Evolutionary conservation across 352 stramenopile genomes (phyloP).

Genomic region (Pythium phragmitis): DNA sequence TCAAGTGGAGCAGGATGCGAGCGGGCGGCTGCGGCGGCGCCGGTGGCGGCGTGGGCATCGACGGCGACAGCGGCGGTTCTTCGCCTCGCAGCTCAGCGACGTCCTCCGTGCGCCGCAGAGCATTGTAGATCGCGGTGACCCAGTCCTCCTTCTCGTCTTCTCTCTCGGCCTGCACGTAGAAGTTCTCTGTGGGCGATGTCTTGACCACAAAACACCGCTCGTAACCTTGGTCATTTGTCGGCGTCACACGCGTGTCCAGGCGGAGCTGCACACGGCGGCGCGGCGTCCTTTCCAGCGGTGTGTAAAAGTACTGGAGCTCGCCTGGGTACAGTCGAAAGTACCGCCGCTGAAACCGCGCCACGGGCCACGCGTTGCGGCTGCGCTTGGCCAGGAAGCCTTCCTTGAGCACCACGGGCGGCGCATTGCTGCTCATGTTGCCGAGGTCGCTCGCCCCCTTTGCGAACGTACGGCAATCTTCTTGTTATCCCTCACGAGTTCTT

Average conservation of each 20-base stretch:
- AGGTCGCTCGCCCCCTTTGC: neutral
- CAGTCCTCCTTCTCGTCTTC: constrained; percentile 66
- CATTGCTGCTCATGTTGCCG: constrained; percentile 21
- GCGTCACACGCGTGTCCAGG: constrained; percentile 51
- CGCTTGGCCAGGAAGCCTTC: constrained; percentile 75
- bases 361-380: constrained; percentile 30
- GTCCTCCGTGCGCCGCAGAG: constrained; percentile 42
- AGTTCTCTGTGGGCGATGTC: constrained; percentile 33
- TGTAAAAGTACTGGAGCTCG: constrained; percentile 62
- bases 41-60: constrained; percentile 14
- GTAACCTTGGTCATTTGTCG: constrained; percentile 71
- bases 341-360: constrained; percentile 42
- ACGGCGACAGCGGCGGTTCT: neutral
- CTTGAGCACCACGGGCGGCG: constrained; percentile 46
- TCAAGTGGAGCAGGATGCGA: constrained; percentile 48
- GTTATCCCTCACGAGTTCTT: neutral
- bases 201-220: constrained; percentile 56
- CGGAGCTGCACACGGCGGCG: constrained; percentile 47
- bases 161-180: constrained; percentile 66
- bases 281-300: constrained; percentile 30
- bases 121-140: constrained; percentile 57
- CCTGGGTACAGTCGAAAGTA: constrained; percentile 71
- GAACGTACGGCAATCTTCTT: neutral
- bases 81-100: constrained; percentile 2
- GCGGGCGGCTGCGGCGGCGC: constrained; percentile 21